These are phyloP conservation scores for Lentinula boryana DNA, from an alignment of 768 basidiomycete genomes.

Conservation along the genomic window DNA sequence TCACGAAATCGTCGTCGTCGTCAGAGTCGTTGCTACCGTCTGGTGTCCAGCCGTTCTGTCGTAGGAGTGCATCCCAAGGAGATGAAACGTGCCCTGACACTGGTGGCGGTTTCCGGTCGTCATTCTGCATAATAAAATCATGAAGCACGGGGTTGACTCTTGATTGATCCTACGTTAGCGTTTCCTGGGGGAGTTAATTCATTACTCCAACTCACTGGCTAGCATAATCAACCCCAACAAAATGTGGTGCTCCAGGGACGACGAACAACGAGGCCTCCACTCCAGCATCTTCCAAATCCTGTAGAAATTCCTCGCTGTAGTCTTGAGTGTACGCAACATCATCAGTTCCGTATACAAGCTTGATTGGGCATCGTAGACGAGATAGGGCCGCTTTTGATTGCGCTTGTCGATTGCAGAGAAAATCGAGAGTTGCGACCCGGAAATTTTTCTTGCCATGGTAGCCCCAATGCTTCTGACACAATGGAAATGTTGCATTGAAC, in stretches of 20 bases:
- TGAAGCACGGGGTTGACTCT: conserved; percentile 5
- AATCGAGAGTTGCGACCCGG: conserved; percentile 12
- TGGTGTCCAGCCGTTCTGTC: not conserved
- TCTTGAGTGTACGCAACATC: conserved; percentile 18
- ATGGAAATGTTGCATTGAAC: not conserved
- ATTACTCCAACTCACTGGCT: conserved; percentile 10
- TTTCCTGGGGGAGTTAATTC: not conserved
- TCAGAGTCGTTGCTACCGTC: conserved; percentile 3
- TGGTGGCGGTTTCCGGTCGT: not conserved
- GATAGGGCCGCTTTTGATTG: conserved; percentile 11
- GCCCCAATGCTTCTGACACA: conserved; percentile 13
- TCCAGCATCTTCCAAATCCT: conserved; percentile 16
- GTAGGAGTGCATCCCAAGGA: not conserved
- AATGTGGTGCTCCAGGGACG: conserved; percentile 15
- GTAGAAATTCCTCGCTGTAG: conserved; percentile 11
- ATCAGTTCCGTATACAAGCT: conserved; percentile 17
- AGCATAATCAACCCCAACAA: conserved; percentile 12
- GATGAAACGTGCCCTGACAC: not conserved
- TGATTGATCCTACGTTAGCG: not conserved
- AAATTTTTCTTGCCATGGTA: conserved; percentile 2
- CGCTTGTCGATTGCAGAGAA: conserved; percentile 11
- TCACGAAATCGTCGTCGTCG: not conserved
- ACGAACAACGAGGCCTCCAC: conserved; percentile 10
- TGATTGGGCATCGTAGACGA: conserved; percentile 15
- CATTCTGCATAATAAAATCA: conserved; percentile 5